phyloP scores from a whole-genome alignment of 1,139 yeast species.

The Suhomyces kunorum region DNA sequence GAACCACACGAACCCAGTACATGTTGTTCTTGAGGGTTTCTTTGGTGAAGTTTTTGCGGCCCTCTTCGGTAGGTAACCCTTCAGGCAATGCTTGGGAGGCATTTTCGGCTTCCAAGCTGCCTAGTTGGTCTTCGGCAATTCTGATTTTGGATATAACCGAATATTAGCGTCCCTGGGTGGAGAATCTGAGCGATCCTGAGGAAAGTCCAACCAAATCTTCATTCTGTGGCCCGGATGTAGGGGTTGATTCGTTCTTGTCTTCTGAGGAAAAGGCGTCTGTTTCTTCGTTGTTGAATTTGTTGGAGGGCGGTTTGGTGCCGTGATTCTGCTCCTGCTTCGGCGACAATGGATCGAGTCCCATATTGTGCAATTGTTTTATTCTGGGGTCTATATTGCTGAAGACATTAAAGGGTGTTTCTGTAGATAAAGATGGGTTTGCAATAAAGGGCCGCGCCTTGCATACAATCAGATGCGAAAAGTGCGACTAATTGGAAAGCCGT shows the following conservation, averaged over 20 bases:
- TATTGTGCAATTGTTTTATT: too few relatives aligned
- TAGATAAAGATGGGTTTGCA: too few relatives aligned
- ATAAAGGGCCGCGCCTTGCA: too few relatives aligned
- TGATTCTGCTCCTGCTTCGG: too few relatives aligned
- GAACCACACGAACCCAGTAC: neutral
- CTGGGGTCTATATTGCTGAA: too few relatives aligned
- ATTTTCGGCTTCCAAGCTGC: constrained; percentile 27
- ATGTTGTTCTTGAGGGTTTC: neutral
- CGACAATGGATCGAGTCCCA: too few relatives aligned
- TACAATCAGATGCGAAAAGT: too few relatives aligned
- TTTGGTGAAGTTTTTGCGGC: neutral
- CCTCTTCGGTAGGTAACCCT: constrained; percentile 22
- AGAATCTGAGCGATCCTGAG: neutral
- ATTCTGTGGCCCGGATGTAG: neutral
- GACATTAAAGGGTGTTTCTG: too few relatives aligned
- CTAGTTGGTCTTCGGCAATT: constrained; percentile 19
- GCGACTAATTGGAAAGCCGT: too few relatives aligned
- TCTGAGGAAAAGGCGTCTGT: neutral
- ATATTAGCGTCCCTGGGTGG: neutral
- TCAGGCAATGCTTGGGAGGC: constrained; percentile 29
- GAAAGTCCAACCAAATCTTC: neutral
- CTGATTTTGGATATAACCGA: constrained; percentile 1
- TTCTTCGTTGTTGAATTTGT: too few relatives aligned
- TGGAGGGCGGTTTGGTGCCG: too few relatives aligned
- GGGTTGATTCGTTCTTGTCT: neutral